phyloP scores from a whole-genome alignment of 202 grass and related monocot genomes.

The Panicum hallii region DNA sequence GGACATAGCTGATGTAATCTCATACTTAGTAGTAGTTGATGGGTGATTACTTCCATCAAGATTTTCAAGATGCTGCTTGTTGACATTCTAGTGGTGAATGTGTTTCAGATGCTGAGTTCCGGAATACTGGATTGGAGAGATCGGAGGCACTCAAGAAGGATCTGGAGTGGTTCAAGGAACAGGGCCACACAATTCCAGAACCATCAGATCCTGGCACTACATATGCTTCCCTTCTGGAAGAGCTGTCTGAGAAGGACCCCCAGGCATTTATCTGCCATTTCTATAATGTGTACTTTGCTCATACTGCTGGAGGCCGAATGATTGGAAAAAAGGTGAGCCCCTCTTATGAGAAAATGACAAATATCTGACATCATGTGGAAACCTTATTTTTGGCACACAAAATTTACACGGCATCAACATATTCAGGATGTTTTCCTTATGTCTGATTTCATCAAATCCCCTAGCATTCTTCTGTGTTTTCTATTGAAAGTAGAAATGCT shows the following conservation, averaged over 20 bases:
- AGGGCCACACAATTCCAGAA: constrained; percentile 77
- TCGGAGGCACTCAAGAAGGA: constrained; percentile 78
- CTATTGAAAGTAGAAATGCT: not conserved
- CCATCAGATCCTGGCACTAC: constrained; percentile 62
- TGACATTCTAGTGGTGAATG: constrained; percentile 14
- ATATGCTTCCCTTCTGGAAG: constrained; percentile 71
- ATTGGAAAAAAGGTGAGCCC: constrained; percentile 80
- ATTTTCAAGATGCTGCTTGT: constrained; percentile 5
- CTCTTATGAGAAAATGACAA: not conserved
- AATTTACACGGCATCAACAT: not conserved
- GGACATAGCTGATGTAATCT: not conserved
- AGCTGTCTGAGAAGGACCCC: constrained; percentile 74
- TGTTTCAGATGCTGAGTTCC: constrained; percentile 77
- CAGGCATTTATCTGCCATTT: constrained; percentile 94
- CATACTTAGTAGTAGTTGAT: not conserved
- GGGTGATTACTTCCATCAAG: not conserved
- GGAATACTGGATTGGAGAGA: constrained; percentile 83
- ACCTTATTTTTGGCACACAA: not conserved
- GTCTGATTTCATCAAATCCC: not conserved
- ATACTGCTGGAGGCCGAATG: constrained; percentile 84
- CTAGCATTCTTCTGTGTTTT: not conserved
- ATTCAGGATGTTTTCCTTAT: not conserved
- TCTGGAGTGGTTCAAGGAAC: constrained; percentile 83
- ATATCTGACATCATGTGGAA: not conserved
- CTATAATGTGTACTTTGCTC: constrained; percentile 95